phyloP scores from a whole-genome alignment of 2,329 filamentous ascomycete species.

The Fonsecaea monophora region DNA sequence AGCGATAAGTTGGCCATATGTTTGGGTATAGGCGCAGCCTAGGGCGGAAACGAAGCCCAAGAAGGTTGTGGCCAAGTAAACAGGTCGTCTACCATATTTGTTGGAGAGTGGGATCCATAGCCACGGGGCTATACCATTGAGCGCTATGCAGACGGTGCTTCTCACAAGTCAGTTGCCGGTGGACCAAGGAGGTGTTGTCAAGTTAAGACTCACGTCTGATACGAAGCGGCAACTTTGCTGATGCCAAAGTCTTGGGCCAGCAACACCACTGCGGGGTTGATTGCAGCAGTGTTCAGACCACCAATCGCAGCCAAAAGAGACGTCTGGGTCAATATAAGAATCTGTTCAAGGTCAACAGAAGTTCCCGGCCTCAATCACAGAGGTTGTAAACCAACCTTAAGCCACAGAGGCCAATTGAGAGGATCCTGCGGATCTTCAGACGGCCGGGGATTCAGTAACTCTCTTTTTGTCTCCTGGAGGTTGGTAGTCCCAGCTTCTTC shows the following conservation, averaged over 20 bases:
- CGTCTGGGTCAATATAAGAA: slow-evolving; percentile 39
- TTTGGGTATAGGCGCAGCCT: slow-evolving; percentile 38
- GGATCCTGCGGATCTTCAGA: slow-evolving; percentile 39
- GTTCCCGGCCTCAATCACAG: slow-evolving; percentile 39
- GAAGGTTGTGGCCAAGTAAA: slow-evolving; percentile 45
- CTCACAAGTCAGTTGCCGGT: slow-evolving; percentile 17
- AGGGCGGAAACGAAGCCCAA: slow-evolving; percentile 43
- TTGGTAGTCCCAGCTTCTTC: slow-evolving; percentile 12
- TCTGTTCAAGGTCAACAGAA: slow-evolving; percentile 30
- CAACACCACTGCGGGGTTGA: slow-evolving; percentile 37
- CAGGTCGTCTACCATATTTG: slow-evolving; percentile 46
- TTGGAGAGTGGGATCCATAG: slow-evolving; percentile 45
- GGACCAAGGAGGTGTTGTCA: slow-evolving; percentile 4
- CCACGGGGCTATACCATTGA: slow-evolving; percentile 40
- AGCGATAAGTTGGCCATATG: slow-evolving; percentile 32
- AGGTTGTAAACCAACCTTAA: slow-evolving; percentile 40
- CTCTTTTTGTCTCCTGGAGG: not conserved
- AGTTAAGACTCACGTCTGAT: slow-evolving; percentile 38
- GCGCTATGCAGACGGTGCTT: slow-evolving; percentile 43
- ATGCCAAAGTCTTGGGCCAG: slow-evolving; percentile 34
- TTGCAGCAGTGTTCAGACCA: slow-evolving; percentile 36
- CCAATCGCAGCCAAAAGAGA: slow-evolving; percentile 41
- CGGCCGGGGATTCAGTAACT: slow-evolving; percentile 23
- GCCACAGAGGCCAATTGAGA: slow-evolving; percentile 40
- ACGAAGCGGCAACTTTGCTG: slow-evolving; percentile 34